Conservation (phyloP, 257 asterid species). For the Gynochthodes officinalis region DNA sequence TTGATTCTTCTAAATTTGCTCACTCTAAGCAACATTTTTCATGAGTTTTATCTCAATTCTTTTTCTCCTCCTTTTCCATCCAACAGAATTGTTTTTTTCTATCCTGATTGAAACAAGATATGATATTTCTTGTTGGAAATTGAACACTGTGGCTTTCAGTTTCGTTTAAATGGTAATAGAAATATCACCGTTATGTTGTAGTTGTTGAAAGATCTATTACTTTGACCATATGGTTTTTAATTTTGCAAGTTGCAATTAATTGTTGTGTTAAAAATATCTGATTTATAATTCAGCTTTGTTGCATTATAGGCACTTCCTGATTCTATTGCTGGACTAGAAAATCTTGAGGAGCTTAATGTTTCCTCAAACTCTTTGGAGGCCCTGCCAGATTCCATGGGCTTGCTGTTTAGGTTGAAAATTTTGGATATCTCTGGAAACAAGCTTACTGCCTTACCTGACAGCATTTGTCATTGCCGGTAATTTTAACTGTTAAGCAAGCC, state of each 20-base stretch:
- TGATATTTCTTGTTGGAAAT: background rate
- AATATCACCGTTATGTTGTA: background rate
- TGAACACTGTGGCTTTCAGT: background rate
- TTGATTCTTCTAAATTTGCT: background rate
- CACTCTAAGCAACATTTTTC: too few relatives aligned
- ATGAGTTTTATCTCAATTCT: background rate
- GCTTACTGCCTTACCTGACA: constrained; percentile 74
- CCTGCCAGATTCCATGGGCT: constrained; percentile 76
- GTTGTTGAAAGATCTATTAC: background rate
- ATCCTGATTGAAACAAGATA: background rate
- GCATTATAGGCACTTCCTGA: constrained; percentile 57
- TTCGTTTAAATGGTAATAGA: background rate
- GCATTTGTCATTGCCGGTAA: constrained; percentile 89
- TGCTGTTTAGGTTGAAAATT: constrained; percentile 55
- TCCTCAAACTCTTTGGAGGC: constrained; percentile 61
- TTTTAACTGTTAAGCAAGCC: background rate
- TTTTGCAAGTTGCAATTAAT: background rate
- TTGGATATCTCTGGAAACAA: constrained; percentile 74
- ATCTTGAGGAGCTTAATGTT: constrained; percentile 78
- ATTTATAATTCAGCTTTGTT: background rate
- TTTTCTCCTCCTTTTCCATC: background rate
- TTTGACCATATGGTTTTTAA: background rate
- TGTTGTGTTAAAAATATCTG: background rate
- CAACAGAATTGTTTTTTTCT: background rate
- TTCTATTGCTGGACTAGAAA: constrained; percentile 65